phyloP scores from a whole-genome alignment of 208 protist genomes.

The Trypanosoma brucei region DNA sequence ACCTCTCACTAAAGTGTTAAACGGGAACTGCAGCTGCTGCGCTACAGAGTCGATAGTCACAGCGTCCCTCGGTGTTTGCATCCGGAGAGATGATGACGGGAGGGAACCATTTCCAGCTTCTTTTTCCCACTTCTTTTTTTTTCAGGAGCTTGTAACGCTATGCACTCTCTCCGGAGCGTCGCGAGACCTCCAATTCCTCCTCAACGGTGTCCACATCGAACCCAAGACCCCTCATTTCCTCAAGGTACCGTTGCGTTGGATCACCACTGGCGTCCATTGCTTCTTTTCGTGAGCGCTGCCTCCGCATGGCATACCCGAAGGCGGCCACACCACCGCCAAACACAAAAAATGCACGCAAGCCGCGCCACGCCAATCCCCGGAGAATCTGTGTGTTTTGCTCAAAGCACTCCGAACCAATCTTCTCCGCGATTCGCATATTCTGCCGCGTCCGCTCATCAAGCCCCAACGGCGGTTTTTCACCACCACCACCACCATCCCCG shows the following conservation, averaged over 20 bases:
- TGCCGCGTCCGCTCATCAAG: slow-evolving; percentile 46
- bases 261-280: slow-evolving; percentile 17
- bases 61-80: too few relatives aligned
- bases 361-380: slow-evolving; percentile 52
- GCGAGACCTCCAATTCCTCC: slow-evolving; percentile 46
- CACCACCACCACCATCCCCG: slow-evolving; percentile 2
- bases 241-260: slow-evolving; percentile 65
- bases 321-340: slow-evolving; percentile 41
- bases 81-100: too few relatives aligned
- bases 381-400: slow-evolving; percentile 78
- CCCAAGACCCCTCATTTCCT: slow-evolving; percentile 77
- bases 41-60: too few relatives aligned
- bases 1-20: too few relatives aligned
- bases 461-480: neutral
- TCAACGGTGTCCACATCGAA: slow-evolving; percentile 83
- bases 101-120: too few relatives aligned
- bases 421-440: slow-evolving; percentile 49
- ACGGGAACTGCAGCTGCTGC: too few relatives aligned
- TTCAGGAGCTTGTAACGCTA: too few relatives aligned
- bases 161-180: too few relatives aligned
- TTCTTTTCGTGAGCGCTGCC: slow-evolving; percentile 14
- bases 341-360: slow-evolving; percentile 63
- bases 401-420: slow-evolving; percentile 60
- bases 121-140: too few relatives aligned
- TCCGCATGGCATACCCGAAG: slow-evolving; percentile 48